A percentile compares a stretch with the other conserved stretches of the same genome.
phyloP scores from a whole-genome alignment of 116 monocot genomes.

The Papilionanthe hybrid region DNA sequence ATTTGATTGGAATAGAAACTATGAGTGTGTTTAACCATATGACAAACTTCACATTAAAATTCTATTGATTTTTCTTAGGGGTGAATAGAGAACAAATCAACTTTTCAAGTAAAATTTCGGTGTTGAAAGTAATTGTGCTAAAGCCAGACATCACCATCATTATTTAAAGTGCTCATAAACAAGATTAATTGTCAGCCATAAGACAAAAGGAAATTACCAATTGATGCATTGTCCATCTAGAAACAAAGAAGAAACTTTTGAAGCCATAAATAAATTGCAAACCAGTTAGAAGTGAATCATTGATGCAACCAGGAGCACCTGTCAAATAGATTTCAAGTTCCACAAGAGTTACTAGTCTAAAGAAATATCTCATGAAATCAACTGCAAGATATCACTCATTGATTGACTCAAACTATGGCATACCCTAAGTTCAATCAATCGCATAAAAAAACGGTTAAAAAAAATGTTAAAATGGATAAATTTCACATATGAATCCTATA shows the following conservation, averaged over 20 bases:
- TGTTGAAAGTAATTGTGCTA: too few relatives aligned
- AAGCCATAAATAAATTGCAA: constrained; percentile 90
- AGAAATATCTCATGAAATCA: neutral
- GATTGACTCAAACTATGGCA: neutral
- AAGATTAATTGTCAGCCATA: neutral
- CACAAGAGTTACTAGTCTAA: too few relatives aligned
- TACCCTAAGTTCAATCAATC: neutral
- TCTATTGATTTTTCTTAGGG: too few relatives aligned
- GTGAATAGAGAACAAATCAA: too few relatives aligned
- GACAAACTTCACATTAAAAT: too few relatives aligned
- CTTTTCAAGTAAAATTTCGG: too few relatives aligned
- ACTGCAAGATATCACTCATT: neutral
- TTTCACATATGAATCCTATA: neutral
- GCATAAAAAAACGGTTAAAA: neutral
- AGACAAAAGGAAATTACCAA: constrained; percentile 33
- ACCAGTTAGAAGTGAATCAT: constrained; percentile 82
- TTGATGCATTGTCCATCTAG: constrained; percentile 96
- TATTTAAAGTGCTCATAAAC: neutral
- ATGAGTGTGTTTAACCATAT: too few relatives aligned
- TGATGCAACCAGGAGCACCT: constrained; percentile 91
- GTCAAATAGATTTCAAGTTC: constrained; percentile 12
- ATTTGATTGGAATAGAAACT: too few relatives aligned
- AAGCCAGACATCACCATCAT: too few relatives aligned
- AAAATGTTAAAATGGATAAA: too few relatives aligned
- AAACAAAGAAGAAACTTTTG: constrained; percentile 80